Conservation (phyloP, 345 rosid species). For the Combretum micranthum region DNA sequence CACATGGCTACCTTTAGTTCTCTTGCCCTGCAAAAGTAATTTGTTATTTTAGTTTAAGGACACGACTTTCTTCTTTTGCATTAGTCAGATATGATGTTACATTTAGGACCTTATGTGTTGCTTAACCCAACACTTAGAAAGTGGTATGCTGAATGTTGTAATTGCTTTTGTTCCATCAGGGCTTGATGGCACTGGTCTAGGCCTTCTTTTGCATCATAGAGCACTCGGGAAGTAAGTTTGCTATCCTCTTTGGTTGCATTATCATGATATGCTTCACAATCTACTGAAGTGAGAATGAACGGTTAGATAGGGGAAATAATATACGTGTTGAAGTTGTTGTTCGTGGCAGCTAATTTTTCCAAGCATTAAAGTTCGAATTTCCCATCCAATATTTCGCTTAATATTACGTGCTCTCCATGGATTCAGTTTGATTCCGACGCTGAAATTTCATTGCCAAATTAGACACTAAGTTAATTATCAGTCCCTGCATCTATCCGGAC, state of each 20-base stretch:
- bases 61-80: background rate
- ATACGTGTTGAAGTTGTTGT: too few relatives aligned
- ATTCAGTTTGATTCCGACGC: too few relatives aligned
- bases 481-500: too few relatives aligned
- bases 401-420: too few relatives aligned
- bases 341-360: too few relatives aligned
- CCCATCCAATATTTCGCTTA: too few relatives aligned
- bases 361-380: background rate
- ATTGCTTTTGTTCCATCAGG: constrained; percentile 28
- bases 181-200: constrained; percentile 76
- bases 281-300: background rate
- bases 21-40: too few relatives aligned
- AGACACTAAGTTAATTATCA: too few relatives aligned
- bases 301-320: background rate
- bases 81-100: background rate
- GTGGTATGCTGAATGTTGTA: background rate
- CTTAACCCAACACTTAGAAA: background rate
- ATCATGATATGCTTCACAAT: background rate
- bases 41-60: too few relatives aligned
- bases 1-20: background rate
- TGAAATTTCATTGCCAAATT: too few relatives aligned
- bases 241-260: background rate
- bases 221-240: constrained; percentile 77
- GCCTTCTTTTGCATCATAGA: constrained; percentile 77
- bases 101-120: too few relatives aligned